Evolutionary conservation across 305 asterid species (phyloP), one percentile per base, ranked within the genome.

Genomic region (Fraxinus sp.): DNA sequence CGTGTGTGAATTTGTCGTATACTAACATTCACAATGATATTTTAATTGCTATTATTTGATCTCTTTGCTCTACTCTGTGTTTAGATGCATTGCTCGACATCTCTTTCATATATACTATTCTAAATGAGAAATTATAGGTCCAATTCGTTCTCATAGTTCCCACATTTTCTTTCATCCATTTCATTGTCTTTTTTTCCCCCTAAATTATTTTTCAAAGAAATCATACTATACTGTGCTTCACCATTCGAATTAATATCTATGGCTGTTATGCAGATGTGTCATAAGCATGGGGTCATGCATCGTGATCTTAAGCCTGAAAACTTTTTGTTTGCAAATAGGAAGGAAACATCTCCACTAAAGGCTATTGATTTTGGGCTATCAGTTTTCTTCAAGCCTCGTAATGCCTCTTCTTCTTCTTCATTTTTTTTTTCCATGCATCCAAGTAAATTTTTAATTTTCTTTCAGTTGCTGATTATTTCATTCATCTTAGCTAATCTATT

Each of bases 311-410:
- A 62, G 26, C 71, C 71, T 62, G 71, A 62, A 62, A 62, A 62
- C 32, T 62, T 62, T 62, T 62, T 62, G 32, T 22, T 22, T 62
- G 71, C 71, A 9, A 62, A 62, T 62, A 62, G 26, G 32, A 62
- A 62, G 71, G 71, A 62, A 24, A 22, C 71, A 62, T 22, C 71
- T 62, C 32, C 33, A 20, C 71, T 62, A 24, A 62, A 62, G 71
- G 71, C 71, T 62, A 62, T 62, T 62, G 71, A 62, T 22, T 62
- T 62, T 62, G 71, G 71, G 71, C 71, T 62, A 18, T 91, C 98
- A 36, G 89, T 94, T 78, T 87, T 89, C 89, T 94, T 92, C 86
- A 91, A 91, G 81, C 98, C 96, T 84, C 97, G 98, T 94, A 90
- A 86, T 3, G 62, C 76, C 75, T 49, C 49, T 62, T 62, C 26